phyloP scores from a whole-genome alignment of 2,329 filamentous ascomycete genomes.

The Ophiobolus disseminans region DNA sequence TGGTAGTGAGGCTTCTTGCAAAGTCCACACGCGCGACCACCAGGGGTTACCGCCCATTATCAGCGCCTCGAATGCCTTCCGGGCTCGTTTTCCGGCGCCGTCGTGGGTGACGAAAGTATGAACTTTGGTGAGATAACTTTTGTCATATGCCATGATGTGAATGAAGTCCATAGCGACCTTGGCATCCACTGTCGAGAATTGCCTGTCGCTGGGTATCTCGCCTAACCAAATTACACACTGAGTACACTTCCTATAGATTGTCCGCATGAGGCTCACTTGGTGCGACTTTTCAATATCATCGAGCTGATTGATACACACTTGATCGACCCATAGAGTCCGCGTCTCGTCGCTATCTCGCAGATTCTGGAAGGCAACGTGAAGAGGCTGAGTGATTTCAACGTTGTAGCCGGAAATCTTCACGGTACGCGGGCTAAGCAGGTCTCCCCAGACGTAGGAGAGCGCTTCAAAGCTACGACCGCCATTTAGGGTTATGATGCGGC shows the following conservation, averaged over 20 bases:
- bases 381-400: constrained; percentile 4
- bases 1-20: background rate
- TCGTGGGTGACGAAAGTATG: background rate
- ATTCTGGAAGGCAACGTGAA: constrained; percentile 2
- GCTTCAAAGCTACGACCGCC: constrained; percentile 1
- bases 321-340: background rate
- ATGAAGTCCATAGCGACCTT: background rate
- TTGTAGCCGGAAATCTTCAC: constrained; percentile 1
- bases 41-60: background rate
- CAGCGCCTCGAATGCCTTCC: background rate
- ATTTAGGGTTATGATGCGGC: constrained; percentile 1
- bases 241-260: background rate
- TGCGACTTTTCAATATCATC: background rate
- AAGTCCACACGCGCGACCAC: background rate
- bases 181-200: background rate
- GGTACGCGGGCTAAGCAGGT: background rate
- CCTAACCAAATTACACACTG: background rate
- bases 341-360: background rate
- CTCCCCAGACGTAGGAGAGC: constrained; percentile 10
- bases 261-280: background rate
- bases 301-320: background rate
- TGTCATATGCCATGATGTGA: background rate
- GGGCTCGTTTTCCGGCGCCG: background rate
- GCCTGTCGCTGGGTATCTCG: background rate
- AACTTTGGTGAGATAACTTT: background rate